Percentiles rank a stretch among this genome's conserved stretches.
These are phyloP conservation scores for Penicillium glabrum DNA, from an alignment of 2,329 filamentous ascomycete genomes.

Conservation along the genomic window DNA sequence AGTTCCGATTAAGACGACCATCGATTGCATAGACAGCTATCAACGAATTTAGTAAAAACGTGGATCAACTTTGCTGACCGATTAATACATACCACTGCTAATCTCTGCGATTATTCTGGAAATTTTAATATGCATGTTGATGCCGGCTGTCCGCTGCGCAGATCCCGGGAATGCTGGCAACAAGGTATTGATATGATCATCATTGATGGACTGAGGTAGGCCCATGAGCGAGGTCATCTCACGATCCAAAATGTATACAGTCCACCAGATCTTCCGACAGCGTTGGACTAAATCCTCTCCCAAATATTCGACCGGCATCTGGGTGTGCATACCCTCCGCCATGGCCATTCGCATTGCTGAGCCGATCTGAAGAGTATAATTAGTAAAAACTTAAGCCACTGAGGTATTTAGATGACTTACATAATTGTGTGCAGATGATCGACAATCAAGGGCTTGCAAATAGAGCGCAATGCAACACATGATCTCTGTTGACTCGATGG, in stretches of 20 bases:
- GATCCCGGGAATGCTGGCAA: slow-evolving; percentile 47
- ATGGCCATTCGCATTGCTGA: slow-evolving; percentile 56
- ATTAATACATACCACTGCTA: slow-evolving; percentile 40
- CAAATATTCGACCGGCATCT: slow-evolving; percentile 50
- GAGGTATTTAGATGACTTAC: slow-evolving; percentile 30
- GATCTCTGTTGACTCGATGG: slow-evolving; percentile 51
- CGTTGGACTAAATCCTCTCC: slow-evolving; percentile 49
- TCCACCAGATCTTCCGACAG: slow-evolving; percentile 57
- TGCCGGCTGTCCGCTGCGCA: slow-evolving; percentile 38
- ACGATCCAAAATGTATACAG: slow-evolving; percentile 54
- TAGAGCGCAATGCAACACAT: slow-evolving; percentile 52
- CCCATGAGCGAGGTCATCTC: slow-evolving; percentile 58
- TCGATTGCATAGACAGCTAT: slow-evolving; percentile 46
- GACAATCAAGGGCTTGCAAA: slow-evolving; percentile 51
- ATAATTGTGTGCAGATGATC: slow-evolving; percentile 51
- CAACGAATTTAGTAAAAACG: not conserved
- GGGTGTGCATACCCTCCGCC: slow-evolving; percentile 54
- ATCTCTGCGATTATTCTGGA: slow-evolving; percentile 48
- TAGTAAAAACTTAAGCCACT: slow-evolving; percentile 36
- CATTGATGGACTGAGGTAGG: slow-evolving; percentile 50
- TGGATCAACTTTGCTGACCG: not conserved
- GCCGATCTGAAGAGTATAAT: slow-evolving; percentile 49
- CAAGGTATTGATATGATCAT: slow-evolving; percentile 52
- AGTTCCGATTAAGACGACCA: slow-evolving; percentile 36
- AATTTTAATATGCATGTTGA: slow-evolving; percentile 49